Evolutionary conservation across 2,329 filamentous ascomycete genomes (phyloP), one percentile per base, ranked within the genome.

Genomic region (Sclerotinia subarctica): DNA sequence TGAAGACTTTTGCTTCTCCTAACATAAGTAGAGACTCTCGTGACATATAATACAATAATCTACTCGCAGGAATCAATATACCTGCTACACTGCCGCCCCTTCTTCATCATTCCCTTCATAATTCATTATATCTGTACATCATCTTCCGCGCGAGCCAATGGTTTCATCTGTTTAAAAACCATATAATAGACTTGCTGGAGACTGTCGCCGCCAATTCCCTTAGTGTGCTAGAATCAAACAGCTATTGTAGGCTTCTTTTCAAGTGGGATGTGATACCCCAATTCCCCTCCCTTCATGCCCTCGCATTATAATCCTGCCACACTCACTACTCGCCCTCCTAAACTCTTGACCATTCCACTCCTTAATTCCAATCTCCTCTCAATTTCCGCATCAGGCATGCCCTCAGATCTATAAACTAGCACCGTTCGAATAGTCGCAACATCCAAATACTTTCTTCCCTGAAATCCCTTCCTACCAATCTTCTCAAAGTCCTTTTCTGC

Each of bases 401-500:
- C 73, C 47, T 72, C 70, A 74, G 84, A 82, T 70, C 83, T 78
- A 78, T 84, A 77, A n/a, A 77, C 75, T 70, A 85, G 70, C 13
- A 80, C 78, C 76, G 84, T 81, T 70, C 81, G 78, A 60, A 85
- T 78, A n/a, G 81, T 83, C 66, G 79, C 75, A 1, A 82, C 81
- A 79, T 84, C 83, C 66, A 85, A 64, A 69, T 82, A 83, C 47
- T 79, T 77, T 56, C 82, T 76, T 1, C 82, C 82, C 15, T 67
- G n/a, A 17, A 56, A 68, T 2, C 71, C 72, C 51, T 67, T 72
- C 67, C 82, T 82, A 17, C 77, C 78, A 13, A 74, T 59, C 11
- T 66, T 64, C 47, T 78, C 77, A 74, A 89, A 89, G 38, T 88
- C 86, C 47, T 84, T 81, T 64, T 85, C 82, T 0, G 82, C 85